Base-by-base conservation (phyloP, 2,329 filamentous ascomycete genomes). In the Claviceps quebecensis region DNA sequence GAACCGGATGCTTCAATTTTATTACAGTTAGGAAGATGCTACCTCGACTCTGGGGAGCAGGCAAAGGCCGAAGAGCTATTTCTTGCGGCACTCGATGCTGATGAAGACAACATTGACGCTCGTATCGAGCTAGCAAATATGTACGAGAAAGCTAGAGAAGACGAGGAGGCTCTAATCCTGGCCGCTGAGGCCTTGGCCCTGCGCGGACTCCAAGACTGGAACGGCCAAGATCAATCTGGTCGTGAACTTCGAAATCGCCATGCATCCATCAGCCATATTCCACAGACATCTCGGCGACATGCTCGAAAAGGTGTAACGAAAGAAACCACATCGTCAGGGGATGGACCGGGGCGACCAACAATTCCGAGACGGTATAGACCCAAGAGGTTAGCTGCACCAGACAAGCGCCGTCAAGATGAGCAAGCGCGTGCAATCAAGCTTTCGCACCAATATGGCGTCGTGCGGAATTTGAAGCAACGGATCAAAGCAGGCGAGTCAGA, bases 61-160 rank as follows among this genome's bases (percentile, higher is more conserved):
- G 73, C 79, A 36, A 80, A 84, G 39, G 89, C 90, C 0, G 84
- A 91, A 60, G 81, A 86, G 56, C 86, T 81, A 61, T 93, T 90
- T 59, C 76, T 87, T 23, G 79, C 79, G 2, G 80, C 90, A 11
- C 80, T 88, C 39, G 80, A 87, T 49, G 76, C 81, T 53, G 85
- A 94, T 55, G 72, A 81, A 45, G 73, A 80, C 41, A 82, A 84
- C 53, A 81, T 91, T 47, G 83, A 89, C 55, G 86, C 87, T 40
- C 83, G 87, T 40, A 80, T 86, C 34, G 80, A 87, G 59, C 73
- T 96, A 9, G 87, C 87, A 13, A 89, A 86, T 59, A 80, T 96
- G 65, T 95, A 94, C 61, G 87, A 94, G 63, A 80, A 76, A 56
- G 77, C 77, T 45, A 82, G 82, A 55, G 80, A 84, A 67, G 81